These are phyloP conservation scores for Pyronema omphalodes DNA, from an alignment of 495 filamentous ascomycete species.

Conservation along the genomic window DNA sequence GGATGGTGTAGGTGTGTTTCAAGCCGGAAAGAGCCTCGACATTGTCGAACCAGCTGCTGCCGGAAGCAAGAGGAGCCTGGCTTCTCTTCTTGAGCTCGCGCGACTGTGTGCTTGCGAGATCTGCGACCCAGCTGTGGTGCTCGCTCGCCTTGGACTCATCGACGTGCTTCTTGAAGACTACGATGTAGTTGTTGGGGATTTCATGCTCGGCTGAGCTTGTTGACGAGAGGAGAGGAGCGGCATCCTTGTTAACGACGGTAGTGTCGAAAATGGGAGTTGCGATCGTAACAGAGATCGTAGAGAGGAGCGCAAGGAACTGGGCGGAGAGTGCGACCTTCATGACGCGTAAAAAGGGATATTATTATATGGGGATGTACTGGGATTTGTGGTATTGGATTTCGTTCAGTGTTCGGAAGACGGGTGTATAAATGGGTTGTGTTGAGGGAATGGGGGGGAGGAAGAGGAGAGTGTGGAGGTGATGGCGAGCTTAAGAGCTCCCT, in stretches of 20 bases:
- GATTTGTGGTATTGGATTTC: neutral
- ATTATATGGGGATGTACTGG: neutral
- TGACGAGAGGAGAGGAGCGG: conserved; percentile 75
- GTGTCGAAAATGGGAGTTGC: conserved; percentile 46
- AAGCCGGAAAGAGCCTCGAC: conserved; percentile 62
- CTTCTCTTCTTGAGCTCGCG: conserved; percentile 80
- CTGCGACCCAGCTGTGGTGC: conserved; percentile 87
- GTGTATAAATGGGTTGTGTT: conserved; percentile 3
- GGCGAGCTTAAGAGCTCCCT: conserved; percentile 19
- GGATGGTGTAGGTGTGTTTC: conserved; percentile 90
- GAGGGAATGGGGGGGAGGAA: conserved; percentile 14
- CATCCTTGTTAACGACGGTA: conserved; percentile 66
- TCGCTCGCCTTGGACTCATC: conserved; percentile 40
- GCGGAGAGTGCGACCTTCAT: conserved; percentile 24
- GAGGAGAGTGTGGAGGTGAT: conserved; percentile 14
- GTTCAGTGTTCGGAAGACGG: too few relatives aligned
- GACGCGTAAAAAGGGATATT: conserved; percentile 8
- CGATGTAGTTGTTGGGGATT: conserved; percentile 84
- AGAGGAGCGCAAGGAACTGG: conserved; percentile 25
- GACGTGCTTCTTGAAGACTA: conserved; percentile 97
- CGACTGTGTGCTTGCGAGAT: conserved; percentile 48
- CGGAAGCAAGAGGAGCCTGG: conserved; percentile 26
- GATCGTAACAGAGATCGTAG: conserved; percentile 30
- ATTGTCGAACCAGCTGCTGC: conserved; percentile 8
- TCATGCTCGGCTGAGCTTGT: conserved; percentile 43